A percentile compares a stretch with the other conserved stretches of the same genome.
Conservation (phyloP, 106 monocot genomes). For the Dendrobium catenatum region DNA sequence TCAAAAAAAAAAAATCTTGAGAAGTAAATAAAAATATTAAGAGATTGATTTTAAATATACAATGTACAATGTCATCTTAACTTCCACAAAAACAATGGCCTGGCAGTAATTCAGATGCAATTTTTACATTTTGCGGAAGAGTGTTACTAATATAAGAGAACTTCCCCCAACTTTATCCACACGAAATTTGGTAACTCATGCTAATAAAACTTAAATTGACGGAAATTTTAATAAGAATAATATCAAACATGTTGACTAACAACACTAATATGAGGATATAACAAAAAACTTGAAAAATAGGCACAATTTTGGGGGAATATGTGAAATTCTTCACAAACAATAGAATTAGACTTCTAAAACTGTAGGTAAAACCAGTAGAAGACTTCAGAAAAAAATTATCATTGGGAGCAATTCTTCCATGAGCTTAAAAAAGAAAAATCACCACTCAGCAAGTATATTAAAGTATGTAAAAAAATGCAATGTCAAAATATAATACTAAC, state of each 20-base stretch:
- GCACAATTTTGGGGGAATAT: not conserved
- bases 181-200: not conserved
- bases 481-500: conserved; percentile 30
- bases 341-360: conserved; percentile 1
- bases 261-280: not conserved
- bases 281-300: not conserved
- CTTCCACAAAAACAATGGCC: no score
- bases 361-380: not conserved
- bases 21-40: no score
- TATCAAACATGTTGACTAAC: not conserved
- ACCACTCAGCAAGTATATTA: not conserved
- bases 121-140: no score
- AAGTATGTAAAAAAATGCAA: not conserved
- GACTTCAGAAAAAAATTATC: not conserved
- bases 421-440: not conserved
- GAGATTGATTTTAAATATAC: no score
- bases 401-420: not conserved
- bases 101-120: no score
- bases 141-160: no score
- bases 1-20: no score
- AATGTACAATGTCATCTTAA: no score
- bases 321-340: not conserved
- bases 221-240: not conserved
- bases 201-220: not conserved
- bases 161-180: no score